Evolutionary conservation across 805 yeast species (phyloP), one percentile per base, ranked within the genome.

Genomic region (Candida nitratophila): DNA sequence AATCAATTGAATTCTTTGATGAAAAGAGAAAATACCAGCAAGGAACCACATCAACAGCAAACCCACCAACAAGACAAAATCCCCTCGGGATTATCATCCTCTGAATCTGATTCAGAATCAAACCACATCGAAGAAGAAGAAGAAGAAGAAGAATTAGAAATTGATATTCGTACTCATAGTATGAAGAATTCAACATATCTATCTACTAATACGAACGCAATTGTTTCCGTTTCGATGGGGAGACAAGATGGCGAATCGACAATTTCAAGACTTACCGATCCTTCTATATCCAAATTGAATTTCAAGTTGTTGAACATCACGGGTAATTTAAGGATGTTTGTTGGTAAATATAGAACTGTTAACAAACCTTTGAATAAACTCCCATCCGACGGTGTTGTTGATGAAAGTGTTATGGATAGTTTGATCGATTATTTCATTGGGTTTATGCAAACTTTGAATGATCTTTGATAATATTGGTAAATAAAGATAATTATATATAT

Each of bases 241-340:
- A 9, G 44, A 16, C 51, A 49, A 15, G 44, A 42, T 7, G 46
- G 10, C 40, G 35, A 24, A 24, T 24, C n/a, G n/a, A n/a, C n/a
- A n/a, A n/a, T n/a, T n/a, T n/a, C n/a, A n/a, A n/a, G n/a, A n/a
- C n/a, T n/a, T n/a, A n/a, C n/a, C n/a, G n/a, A n/a, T n/a, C n/a
- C n/a, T n/a, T n/a, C n/a, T n/a, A 24, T 24, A 24, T 24, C 61
- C 6, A 52, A 50, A 38, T 45, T 57, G 24, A 56, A 55, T 40
- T 52, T 53, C 49, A 56, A 56, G 29, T 39, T 61, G 27, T 38
- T 57, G 24, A 56, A 61, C 37, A 53, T 60, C 9, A 42, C 57
- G 26, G 62, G 56, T 19, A 53, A 57, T 35, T 51, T 61, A 58
- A 50, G 65, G 44, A 58, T 61, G n/a, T 61, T 56, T 44, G 51